Evolutionary conservation across 164 flowering plant species (phyloP).

Genomic region (Macadamia tetraphylla): DNA sequence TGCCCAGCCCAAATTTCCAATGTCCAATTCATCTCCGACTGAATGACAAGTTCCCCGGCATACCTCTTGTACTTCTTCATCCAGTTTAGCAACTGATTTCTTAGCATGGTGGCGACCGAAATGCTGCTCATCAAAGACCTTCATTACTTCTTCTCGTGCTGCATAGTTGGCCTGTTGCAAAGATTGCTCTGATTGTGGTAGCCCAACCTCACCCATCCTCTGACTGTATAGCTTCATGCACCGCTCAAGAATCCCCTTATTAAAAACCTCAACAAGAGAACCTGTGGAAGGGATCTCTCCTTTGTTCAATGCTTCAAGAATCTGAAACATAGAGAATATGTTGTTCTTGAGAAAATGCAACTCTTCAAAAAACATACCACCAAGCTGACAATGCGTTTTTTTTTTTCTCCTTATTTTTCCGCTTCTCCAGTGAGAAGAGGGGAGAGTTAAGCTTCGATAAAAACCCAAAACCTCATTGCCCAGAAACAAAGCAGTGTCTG

Average conservation of each 20-base stretch:
- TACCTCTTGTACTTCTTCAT: slow-evolving; percentile 75
- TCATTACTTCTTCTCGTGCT: slow-evolving; percentile 48
- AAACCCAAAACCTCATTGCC: neutral
- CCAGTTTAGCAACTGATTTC: slow-evolving; percentile 59
- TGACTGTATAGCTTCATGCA: slow-evolving; percentile 79
- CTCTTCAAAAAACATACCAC: neutral
- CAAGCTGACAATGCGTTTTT: too few relatives aligned
- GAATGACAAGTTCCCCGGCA: neutral
- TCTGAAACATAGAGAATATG: slow-evolving; percentile 37
- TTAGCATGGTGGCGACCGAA: slow-evolving; percentile 95
- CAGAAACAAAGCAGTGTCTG: neutral
- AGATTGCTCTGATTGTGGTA: slow-evolving; percentile 62
- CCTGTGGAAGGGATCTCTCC: slow-evolving; percentile 99
- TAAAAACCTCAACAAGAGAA: slow-evolving; percentile 94
- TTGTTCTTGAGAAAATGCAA: neutral
- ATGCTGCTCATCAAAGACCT: slow-evolving; percentile 77
- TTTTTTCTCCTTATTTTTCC: too few relatives aligned
- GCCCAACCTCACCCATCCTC: slow-evolving; percentile 44
- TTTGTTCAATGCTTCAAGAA: slow-evolving; percentile 94
- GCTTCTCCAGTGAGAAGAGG: neutral
- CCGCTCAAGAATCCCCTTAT: slow-evolving; percentile 83
- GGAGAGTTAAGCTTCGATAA: neutral
- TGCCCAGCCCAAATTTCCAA: too few relatives aligned
- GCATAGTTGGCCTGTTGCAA: slow-evolving; percentile 51
- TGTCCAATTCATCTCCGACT: too few relatives aligned